Conservation (phyloP, 305 asterid species). For the Fraxinus angustifolia region DNA sequence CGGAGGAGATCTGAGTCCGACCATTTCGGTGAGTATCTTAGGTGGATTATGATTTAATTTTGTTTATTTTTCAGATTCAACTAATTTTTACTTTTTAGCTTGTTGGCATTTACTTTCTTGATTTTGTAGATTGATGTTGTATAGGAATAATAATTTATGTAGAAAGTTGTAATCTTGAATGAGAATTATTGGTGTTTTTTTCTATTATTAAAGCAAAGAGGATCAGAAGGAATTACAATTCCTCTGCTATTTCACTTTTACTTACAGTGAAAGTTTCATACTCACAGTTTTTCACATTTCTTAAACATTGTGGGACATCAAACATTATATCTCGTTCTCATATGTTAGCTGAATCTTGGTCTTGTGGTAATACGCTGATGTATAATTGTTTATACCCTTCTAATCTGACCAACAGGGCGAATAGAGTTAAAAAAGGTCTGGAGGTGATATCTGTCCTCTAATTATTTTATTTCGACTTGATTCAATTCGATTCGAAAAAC, state of each 20-base stretch:
- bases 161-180: neutral
- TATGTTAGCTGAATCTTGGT: neutral
- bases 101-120: neutral
- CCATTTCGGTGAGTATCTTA: neutral
- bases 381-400: neutral
- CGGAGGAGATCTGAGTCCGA: slow-evolving; percentile 8
- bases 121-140: neutral
- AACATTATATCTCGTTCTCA: neutral
- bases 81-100: neutral
- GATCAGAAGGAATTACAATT: neutral
- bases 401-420: neutral
- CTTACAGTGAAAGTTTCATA: neutral
- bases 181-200: neutral
- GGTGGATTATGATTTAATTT: neutral
- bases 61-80: neutral
- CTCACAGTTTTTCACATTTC: neutral
- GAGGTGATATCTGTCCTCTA: neutral
- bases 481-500: neutral
- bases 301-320: neutral
- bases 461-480: neutral
- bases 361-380: neutral
- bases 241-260: neutral
- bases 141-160: slow-evolving; percentile 3
- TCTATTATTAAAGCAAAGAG: neutral
- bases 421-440: neutral